Conservation (phyloP, 1,139 yeast species). For the Saccharomyces hybrid region DNA sequence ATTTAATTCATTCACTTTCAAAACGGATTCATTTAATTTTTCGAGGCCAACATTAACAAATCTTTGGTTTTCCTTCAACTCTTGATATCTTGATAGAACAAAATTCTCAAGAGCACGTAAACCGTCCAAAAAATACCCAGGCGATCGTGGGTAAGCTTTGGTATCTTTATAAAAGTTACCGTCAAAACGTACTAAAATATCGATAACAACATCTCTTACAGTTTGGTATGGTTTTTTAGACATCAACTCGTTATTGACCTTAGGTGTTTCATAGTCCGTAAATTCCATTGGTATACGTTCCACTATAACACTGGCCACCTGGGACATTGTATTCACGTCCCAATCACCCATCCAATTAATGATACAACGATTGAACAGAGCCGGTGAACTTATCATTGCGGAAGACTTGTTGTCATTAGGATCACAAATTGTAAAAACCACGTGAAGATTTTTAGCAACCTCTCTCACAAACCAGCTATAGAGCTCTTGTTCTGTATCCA, state of each 20-base stretch:
- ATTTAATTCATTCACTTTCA: conserved; percentile 60
- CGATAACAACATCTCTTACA: conserved; percentile 44
- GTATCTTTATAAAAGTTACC: conserved; percentile 11
- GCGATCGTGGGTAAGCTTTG: conserved; percentile 32
- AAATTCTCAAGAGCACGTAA: conserved; percentile 41
- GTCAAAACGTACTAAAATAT: conserved; percentile 45
- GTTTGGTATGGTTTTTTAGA: conserved; percentile 18
- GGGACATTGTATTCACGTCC: conserved; percentile 45
- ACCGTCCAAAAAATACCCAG: conserved; percentile 52
- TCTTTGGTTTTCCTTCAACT: conserved; percentile 59
- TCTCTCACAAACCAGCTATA: conserved; percentile 67
- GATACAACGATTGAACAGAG: conserved; percentile 85
- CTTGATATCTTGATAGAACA: conserved; percentile 40
- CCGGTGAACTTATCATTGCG: conserved; percentile 69
- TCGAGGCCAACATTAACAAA: conserved; percentile 71
- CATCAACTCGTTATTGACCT: conserved; percentile 14
- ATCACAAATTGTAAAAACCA: conserved; percentile 68
- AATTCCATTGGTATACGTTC: conserved; percentile 46
- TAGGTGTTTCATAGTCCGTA: conserved; percentile 36
- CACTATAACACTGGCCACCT: conserved; percentile 43
- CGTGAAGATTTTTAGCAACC: conserved; percentile 68
- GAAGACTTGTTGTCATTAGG: conserved; percentile 38
- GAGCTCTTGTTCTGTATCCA: conserved; percentile 68
- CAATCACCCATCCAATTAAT: conserved; percentile 87
- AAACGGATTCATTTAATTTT: conserved; percentile 66